These are phyloP conservation scores for Talaromyces sp. DNA, from an alignment of 2,329 filamentous ascomycete species.

Conservation along the genomic window DNA sequence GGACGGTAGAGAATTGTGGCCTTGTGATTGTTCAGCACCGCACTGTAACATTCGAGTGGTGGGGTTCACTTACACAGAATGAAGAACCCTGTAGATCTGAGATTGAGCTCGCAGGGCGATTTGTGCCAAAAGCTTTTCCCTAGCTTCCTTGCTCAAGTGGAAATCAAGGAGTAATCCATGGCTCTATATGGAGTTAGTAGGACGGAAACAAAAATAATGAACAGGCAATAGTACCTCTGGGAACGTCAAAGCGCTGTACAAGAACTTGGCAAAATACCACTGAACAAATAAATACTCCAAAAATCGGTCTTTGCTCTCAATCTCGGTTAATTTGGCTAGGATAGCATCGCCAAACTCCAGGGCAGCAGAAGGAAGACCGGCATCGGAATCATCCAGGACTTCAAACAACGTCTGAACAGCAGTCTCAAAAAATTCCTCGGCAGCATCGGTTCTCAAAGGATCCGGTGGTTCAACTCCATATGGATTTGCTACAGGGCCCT, in stretches of 20 bases:
- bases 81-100: slow-evolving; percentile 69
- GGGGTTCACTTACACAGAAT: slow-evolving; percentile 54
- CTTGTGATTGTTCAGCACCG: slow-evolving; percentile 42
- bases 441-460: slow-evolving; percentile 71
- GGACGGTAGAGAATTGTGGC: slow-evolving; percentile 30
- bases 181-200: slow-evolving; percentile 38
- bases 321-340: slow-evolving; percentile 64
- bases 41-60: neutral
- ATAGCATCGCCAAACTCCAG: slow-evolving; percentile 81
- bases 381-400: slow-evolving; percentile 78
- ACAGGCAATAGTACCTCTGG: slow-evolving; percentile 63
- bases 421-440: slow-evolving; percentile 81
- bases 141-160: slow-evolving; percentile 84
- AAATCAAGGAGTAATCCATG: slow-evolving; percentile 71
- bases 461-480: slow-evolving; percentile 60
- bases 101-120: slow-evolving; percentile 75
- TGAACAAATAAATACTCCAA: slow-evolving; percentile 80
- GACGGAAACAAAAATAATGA: neutral
- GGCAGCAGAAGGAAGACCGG: slow-evolving; percentile 79
- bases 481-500: slow-evolving; percentile 68
- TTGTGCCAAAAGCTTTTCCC: slow-evolving; percentile 67
- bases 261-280: slow-evolving; percentile 86
- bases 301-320: slow-evolving; percentile 65
- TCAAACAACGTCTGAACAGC: slow-evolving; percentile 78
- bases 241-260: slow-evolving; percentile 76